Evolutionary conservation across 2,329 filamentous ascomycete species (phyloP), one percentile per base, ranked within the genome.

Genomic region (Anthostomella pinea): DNA sequence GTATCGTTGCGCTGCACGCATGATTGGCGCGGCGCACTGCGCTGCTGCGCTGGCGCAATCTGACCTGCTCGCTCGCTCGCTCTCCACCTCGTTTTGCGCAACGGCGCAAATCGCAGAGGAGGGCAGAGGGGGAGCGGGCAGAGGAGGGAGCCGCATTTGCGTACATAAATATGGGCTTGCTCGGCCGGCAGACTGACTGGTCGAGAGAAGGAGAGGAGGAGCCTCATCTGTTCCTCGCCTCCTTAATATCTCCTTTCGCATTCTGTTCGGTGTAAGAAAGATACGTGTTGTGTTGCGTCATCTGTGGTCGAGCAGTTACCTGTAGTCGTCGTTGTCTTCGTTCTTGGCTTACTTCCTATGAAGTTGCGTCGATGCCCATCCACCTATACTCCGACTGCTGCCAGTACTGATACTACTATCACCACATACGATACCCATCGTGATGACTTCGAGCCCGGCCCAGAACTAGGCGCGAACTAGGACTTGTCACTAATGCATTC

Each of bases 31-130:
- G 41, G 33, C 26, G 30, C 28, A 13, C 10, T 29, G 32, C 27
- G 23, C 17, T 35, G 26, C 16, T 41, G 33, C 19, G 19, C 23
- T 30, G 33, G 26, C 25, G 24, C 26, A 18, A 21, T 33, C 25
- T 37, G 38, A 43, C 48, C 10, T 38, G 43, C 43, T 36, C 50
- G 39, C 34, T 36, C 43, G 39, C 38, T 36, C 35, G 39, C 44
- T 43, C 46, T 49, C 49, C 46, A 48, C 41, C 37, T 39, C 43
- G 28, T 46, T 54, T 52, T 56, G 53, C 53, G 53, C 52, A 23
- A 21, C 38, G 16, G 53, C 53, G 53, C 53, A 55, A 49, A 56
- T 41, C 25, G 31, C 22, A 23, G 38, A 34, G 35, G 41, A 46
- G 42, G 44, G 41, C 37, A 35, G n/a, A 32, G 11, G 3, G 14